Evolutionary conservation across 768 basidiomycete genomes (phyloP).

Genomic region (Crucibulum laeve): DNA sequence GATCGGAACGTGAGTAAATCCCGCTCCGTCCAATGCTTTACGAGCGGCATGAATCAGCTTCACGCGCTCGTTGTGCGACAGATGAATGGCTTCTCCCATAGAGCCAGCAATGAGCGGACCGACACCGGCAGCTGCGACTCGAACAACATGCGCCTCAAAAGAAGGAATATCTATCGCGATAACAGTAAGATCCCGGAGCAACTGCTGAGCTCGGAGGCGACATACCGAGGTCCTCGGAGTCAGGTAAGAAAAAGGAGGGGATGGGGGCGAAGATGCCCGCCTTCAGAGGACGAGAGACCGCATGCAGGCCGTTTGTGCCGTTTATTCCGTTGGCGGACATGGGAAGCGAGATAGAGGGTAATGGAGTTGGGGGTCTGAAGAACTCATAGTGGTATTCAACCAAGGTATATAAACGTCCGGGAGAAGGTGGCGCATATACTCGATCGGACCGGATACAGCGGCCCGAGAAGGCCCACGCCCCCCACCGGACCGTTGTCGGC

Average conservation of each 20-base stretch:
- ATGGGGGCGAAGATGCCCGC: conserved; percentile 84
- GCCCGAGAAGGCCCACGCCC: conserved; percentile 16
- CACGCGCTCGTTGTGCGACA: conserved; percentile 63
- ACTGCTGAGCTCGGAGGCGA: conserved; percentile 6
- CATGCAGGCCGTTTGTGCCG: conserved; percentile 20
- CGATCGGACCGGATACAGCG: conserved; percentile 15
- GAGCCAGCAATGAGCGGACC: conserved; percentile 73
- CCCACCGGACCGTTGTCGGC: conserved; percentile 18
- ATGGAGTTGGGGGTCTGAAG: conserved; percentile 10
- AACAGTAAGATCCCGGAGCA: background rate
- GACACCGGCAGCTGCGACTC: conserved; percentile 63
- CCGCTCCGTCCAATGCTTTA: conserved; percentile 64
- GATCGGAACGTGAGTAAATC: conserved; percentile 55
- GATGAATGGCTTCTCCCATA: conserved; percentile 83
- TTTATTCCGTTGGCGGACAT: conserved; percentile 42
- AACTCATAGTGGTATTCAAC: conserved; percentile 9
- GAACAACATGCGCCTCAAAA: conserved; percentile 64
- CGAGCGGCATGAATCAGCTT: conserved; percentile 64
- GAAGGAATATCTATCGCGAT: conserved; percentile 61
- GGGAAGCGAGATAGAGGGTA: conserved; percentile 10
- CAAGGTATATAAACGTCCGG: conserved; percentile 15
- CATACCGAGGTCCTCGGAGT: conserved; percentile 80
- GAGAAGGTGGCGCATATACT: conserved; percentile 7
- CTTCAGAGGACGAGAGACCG: conserved; percentile 49
- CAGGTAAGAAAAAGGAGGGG: conserved; percentile 76